Conservation (phyloP, 345 rosid genomes). For the Eucalyptus guilfoylei region DNA sequence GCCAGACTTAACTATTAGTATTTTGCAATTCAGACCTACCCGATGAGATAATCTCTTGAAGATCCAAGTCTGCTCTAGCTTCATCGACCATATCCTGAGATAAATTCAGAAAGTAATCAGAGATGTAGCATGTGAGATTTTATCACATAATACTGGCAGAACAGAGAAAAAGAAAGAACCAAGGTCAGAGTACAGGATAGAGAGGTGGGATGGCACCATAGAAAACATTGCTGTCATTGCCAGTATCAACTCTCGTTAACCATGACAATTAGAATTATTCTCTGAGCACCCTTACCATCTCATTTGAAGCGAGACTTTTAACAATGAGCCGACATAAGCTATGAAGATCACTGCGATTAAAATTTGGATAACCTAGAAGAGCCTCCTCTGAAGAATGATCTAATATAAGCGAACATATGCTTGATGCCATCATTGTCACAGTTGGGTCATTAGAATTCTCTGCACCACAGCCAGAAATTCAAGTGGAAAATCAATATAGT, state of each 20-base stretch:
- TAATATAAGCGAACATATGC: slow-evolving; percentile 58
- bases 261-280: neutral
- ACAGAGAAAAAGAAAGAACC: neutral
- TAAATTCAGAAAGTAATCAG: neutral
- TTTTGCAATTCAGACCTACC: neutral
- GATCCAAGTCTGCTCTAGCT: neutral
- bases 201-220: neutral
- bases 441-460: slow-evolving; percentile 38
- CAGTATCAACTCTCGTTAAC: neutral
- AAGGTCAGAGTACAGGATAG: neutral
- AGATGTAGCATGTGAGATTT: neutral
- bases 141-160: neutral
- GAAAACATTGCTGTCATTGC: neutral
- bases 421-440: slow-evolving; percentile 61
- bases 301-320: slow-evolving; percentile 39
- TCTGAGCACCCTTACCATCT: slow-evolving; percentile 22
- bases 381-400: slow-evolving; percentile 67
- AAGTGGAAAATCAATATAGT: neutral
- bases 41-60: neutral
- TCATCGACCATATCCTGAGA: neutral
- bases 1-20: neutral
- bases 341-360: slow-evolving; percentile 16
- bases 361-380: slow-evolving; percentile 39
- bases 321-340: slow-evolving; percentile 34
- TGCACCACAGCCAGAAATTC: slow-evolving; percentile 7